Percentiles rank a stretch among this genome's conserved stretches.
These are phyloP conservation scores for Cryphonectria radicalis DNA, from an alignment of 2,329 filamentous ascomycete species.

Conservation along the genomic window DNA sequence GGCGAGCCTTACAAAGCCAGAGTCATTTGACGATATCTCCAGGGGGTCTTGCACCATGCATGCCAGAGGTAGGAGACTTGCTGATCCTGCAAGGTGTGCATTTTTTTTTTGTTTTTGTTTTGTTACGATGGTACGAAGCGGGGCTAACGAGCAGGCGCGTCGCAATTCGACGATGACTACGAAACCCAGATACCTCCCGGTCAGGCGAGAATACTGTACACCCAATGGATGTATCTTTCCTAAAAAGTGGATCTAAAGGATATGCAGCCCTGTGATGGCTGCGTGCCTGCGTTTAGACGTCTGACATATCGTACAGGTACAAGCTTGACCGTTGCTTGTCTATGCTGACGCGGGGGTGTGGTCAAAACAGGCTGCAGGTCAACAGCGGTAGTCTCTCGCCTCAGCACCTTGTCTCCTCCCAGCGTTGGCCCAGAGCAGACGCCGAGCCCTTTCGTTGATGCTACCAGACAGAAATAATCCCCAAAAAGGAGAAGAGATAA, in stretches of 20 bases:
- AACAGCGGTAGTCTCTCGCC: conserved; percentile 1
- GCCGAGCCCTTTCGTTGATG: background rate
- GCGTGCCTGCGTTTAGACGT: conserved; percentile 27
- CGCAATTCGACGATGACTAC: background rate
- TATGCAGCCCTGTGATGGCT: conserved; percentile 24
- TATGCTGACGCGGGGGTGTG: conserved; percentile 9
- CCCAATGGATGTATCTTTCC: background rate
- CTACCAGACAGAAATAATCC: background rate
- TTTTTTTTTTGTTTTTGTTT: too few relatives aligned
- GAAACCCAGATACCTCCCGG: background rate
- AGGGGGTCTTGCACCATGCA: background rate
- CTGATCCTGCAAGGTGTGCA: background rate
- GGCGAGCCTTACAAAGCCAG: conserved; percentile 17
- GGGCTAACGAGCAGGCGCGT: conserved; percentile 1
- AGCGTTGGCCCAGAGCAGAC: background rate
- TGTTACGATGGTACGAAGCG: background rate
- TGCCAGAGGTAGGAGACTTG: background rate
- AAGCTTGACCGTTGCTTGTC: conserved; percentile 9
- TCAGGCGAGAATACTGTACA: background rate
- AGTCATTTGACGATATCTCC: background rate
- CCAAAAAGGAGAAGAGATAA: background rate
- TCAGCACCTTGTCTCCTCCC: conserved; percentile 2
- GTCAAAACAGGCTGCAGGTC: conserved; percentile 2
- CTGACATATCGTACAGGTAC: conserved; percentile 29
- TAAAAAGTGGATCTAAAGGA: background rate